phyloP scores from a whole-genome alignment of 768 basidiomycete species.

The Rhodotorula graminis region DNA sequence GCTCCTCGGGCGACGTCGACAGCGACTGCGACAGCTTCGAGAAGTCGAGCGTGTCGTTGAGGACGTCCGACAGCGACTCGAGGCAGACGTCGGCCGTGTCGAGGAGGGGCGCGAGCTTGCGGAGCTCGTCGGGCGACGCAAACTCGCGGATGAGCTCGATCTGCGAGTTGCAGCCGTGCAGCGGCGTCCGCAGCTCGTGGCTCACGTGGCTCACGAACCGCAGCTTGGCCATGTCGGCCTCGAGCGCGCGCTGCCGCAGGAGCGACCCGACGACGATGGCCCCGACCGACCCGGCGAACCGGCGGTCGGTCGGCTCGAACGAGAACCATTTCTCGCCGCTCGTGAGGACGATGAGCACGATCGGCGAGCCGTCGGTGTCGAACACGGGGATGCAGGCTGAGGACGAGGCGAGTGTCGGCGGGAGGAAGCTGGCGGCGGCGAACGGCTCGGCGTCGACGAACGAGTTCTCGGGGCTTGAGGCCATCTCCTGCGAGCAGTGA shows the following conservation, averaged over 20 bases:
- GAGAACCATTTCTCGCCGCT: slow-evolving; percentile 24
- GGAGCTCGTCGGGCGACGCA: slow-evolving; percentile 3
- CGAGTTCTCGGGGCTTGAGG: background rate
- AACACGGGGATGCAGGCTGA: slow-evolving; percentile 21
- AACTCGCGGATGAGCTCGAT: slow-evolving; percentile 37
- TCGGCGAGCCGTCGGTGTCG: slow-evolving; percentile 22
- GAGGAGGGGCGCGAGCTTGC: slow-evolving; percentile 22
- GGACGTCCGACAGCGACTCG: slow-evolving; percentile 24
- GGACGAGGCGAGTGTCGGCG: background rate
- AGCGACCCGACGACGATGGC: slow-evolving; percentile 25
- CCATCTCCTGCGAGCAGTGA: background rate
- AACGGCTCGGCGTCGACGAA: background rate
- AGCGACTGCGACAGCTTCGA: slow-evolving; percentile 21
- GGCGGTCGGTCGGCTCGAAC: slow-evolving; percentile 26
- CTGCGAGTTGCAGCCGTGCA: slow-evolving; percentile 25
- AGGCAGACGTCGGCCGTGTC: slow-evolving; percentile 30
- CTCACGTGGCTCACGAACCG: slow-evolving; percentile 23
- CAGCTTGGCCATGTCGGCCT: slow-evolving; percentile 31
- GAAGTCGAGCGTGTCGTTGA: slow-evolving; percentile 35
- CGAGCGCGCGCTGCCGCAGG: slow-evolving; percentile 18
- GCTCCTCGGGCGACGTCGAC: background rate
- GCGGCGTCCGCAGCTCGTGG: slow-evolving; percentile 30
- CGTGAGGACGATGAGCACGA: slow-evolving; percentile 26
- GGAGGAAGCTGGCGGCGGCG: slow-evolving; percentile 1
- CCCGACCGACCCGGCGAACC: slow-evolving; percentile 13